A percentile compares a stretch with the other conserved stretches of the same genome.
These are phyloP conservation scores for Vitis hybrid DNA, from an alignment of 177 flowering plant genomes.

Conservation along the genomic window DNA sequence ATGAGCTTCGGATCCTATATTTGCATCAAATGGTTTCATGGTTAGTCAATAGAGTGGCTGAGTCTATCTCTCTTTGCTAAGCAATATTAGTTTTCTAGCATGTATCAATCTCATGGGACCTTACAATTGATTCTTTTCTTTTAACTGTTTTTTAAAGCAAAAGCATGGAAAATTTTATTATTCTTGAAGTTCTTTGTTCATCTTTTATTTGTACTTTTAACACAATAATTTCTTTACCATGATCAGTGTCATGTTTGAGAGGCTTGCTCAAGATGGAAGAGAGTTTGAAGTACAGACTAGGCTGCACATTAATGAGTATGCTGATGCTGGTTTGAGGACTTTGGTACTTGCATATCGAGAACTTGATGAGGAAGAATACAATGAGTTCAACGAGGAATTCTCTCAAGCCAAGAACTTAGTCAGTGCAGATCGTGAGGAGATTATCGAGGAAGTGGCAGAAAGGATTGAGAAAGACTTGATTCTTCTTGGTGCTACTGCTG, in stretches of 20 bases:
- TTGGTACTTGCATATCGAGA: constrained; percentile 55
- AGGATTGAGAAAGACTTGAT: constrained; percentile 45
- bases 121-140: too few relatives aligned
- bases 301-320: constrained; percentile 51
- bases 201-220: not conserved
- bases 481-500: constrained; percentile 73
- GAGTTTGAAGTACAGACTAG: constrained; percentile 47
- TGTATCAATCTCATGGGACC: too few relatives aligned
- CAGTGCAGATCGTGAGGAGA: constrained; percentile 46
- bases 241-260: constrained; percentile 58
- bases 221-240: not conserved
- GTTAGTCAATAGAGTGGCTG: too few relatives aligned
- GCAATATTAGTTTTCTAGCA: too few relatives aligned
- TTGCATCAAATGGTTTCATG: not conserved
- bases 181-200: not conserved
- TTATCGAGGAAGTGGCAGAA: constrained; percentile 43
- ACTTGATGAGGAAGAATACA: constrained; percentile 42
- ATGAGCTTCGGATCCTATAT: not conserved
- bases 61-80: too few relatives aligned
- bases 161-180: not conserved
- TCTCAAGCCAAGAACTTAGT: constrained; percentile 42
- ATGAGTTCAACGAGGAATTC: constrained; percentile 33
- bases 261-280: constrained; percentile 42
- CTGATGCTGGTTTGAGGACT: constrained; percentile 65
- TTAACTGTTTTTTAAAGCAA: too few relatives aligned